phyloP scores from a whole-genome alignment of 441 rosid genomes.

The Eutrema salsugineum region DNA sequence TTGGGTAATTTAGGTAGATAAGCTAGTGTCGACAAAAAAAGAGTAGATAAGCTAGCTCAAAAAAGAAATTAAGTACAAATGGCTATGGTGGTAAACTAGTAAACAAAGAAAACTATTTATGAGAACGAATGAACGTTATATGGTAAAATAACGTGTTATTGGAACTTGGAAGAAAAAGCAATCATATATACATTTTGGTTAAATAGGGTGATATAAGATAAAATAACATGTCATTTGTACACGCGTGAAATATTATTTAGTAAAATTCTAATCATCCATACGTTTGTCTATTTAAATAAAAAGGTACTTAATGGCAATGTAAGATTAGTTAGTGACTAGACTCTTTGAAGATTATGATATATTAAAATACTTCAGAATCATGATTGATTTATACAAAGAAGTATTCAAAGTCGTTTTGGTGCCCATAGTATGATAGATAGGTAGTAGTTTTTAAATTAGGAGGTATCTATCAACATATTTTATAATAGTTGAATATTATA shows the following conservation, averaged over 20 bases:
- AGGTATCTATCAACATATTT: not conserved
- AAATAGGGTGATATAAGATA: too few species aligned
- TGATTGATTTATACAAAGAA: not conserved
- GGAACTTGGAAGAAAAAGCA: too few species aligned
- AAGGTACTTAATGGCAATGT: not conserved
- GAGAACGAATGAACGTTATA: too few species aligned
- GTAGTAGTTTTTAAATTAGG: not conserved
- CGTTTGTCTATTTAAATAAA: not conserved
- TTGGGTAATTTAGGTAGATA: too few species aligned
- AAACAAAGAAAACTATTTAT: too few species aligned
- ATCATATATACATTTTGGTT: too few species aligned
- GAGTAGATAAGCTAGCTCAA: too few species aligned
- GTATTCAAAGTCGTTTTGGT: not conserved
- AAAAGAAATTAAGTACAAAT: too few species aligned
- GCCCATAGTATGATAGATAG: slow-evolving; percentile 14
- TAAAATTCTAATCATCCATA: not conserved
- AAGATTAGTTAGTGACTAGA: not conserved
- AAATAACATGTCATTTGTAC: too few species aligned
- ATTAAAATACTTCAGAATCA: not conserved
- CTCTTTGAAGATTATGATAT: not conserved
- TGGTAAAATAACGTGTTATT: too few species aligned
- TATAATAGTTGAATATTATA: not conserved
- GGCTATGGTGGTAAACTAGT: too few species aligned
- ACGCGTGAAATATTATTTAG: not conserved
- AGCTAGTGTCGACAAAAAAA: too few species aligned